These are phyloP conservation scores for Myochromella boudieri DNA, from an alignment of 768 basidiomycete species.

Conservation along the genomic window DNA sequence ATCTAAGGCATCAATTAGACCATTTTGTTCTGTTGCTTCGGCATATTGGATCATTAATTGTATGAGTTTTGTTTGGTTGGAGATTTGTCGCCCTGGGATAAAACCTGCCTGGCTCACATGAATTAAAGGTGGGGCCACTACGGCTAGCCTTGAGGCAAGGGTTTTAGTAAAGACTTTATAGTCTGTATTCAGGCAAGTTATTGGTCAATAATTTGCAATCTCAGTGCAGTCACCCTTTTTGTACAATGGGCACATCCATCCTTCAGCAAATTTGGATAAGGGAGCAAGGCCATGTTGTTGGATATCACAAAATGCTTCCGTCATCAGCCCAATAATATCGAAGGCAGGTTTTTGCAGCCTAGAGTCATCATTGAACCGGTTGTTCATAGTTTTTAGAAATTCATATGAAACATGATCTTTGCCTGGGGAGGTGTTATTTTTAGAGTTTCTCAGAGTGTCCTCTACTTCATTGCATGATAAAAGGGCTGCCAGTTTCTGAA, in stretches of 20 bases:
- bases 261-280: slow-evolving; percentile 25
- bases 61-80: not conserved
- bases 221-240: slow-evolving; percentile 34
- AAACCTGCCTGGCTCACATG: slow-evolving; percentile 1
- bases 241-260: no score
- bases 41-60: no score
- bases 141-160: no score
- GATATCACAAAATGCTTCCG: no score
- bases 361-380: not conserved
- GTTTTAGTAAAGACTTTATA: no score
- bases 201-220: slow-evolving; percentile 11
- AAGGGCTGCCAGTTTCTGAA: not conserved
- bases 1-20: no score
- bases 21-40: no score
- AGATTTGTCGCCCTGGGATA: not conserved
- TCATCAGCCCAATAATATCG: not conserved
- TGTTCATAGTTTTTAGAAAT: not conserved
- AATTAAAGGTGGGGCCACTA: not conserved
- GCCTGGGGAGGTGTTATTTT: not conserved
- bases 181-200: no score
- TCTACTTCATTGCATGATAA: not conserved
- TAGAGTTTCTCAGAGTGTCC: not conserved
- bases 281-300: no score
- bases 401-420: not conserved
- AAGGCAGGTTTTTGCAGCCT: not conserved